Evolutionary conservation across 768 basidiomycete species (phyloP).

Genomic region (Obba rivulosa): DNA sequence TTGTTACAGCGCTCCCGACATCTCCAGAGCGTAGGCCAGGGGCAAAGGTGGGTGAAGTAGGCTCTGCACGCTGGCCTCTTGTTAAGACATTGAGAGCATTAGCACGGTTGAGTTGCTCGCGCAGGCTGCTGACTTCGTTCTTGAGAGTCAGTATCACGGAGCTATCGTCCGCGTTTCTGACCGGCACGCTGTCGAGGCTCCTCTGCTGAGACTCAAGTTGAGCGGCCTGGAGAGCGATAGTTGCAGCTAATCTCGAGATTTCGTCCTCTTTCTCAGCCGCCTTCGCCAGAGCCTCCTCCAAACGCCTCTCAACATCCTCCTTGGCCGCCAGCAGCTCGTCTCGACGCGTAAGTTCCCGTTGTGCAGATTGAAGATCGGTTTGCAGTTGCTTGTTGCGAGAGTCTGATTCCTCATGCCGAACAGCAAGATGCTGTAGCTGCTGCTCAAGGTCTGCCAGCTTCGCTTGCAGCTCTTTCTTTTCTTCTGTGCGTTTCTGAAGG

Average conservation of each 20-base stretch:
- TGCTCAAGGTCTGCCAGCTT: constrained; percentile 76
- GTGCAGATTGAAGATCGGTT: constrained; percentile 59
- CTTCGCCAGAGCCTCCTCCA: constrained; percentile 74
- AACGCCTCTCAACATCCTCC: constrained; percentile 68
- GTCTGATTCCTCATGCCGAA: constrained; percentile 85
- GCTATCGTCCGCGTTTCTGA: constrained; percentile 73
- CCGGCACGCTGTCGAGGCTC: constrained; percentile 56
- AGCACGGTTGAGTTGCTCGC: constrained; percentile 94
- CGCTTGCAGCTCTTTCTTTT: constrained; percentile 83
- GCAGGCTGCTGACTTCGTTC: constrained; percentile 85
- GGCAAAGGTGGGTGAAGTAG: constrained; percentile 81
- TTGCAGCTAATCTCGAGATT: constrained; percentile 77
- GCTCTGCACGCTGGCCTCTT: constrained; percentile 62
- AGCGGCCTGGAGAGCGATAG: constrained; percentile 64
- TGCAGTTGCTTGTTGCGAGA: constrained; percentile 68
- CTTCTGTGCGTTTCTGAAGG: constrained; percentile 83
- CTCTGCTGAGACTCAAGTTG: constrained; percentile 77
- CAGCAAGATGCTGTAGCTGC: constrained; percentile 80
- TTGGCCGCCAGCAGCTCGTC: constrained; percentile 75
- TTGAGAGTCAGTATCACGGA: constrained; percentile 86
- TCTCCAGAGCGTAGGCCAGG: constrained; percentile 64
- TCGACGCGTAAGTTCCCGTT: constrained; percentile 64
- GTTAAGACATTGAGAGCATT: constrained; percentile 88
- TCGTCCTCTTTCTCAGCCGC: constrained; percentile 78
- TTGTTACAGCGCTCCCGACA: constrained; percentile 30